phyloP scores from a whole-genome alignment of 2,329 filamentous ascomycete species.

The Botrytis aclada region DNA sequence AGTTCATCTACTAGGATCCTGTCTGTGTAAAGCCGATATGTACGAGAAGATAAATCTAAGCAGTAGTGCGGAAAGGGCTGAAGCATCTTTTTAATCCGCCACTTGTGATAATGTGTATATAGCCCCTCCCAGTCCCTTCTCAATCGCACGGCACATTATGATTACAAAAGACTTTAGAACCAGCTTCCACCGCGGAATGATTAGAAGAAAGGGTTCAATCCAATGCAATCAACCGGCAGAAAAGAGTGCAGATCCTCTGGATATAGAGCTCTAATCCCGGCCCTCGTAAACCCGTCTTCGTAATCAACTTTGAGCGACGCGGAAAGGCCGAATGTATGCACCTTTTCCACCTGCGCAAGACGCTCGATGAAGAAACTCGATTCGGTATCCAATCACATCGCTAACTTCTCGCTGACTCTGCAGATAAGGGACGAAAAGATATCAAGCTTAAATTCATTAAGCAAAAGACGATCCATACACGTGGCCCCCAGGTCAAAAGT shows the following conservation, averaged over 20 bases:
- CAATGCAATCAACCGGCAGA: background rate
- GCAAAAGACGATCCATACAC: background rate
- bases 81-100: background rate
- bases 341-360: background rate
- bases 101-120: background rate
- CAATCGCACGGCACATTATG: background rate
- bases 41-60: background rate
- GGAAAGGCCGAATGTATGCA: slow-evolving; percentile 17
- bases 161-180: background rate
- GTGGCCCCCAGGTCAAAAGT: background rate
- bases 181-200: background rate
- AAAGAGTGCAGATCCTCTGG: background rate
- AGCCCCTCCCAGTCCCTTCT: no score
- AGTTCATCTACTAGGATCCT: background rate
- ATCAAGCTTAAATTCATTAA: background rate
- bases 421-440: background rate
- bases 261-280: background rate
- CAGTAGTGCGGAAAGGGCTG: background rate
- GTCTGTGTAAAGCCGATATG: background rate
- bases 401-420: background rate
- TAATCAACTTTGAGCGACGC: slow-evolving; percentile 12
- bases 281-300: slow-evolving; percentile 3
- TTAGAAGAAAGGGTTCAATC: background rate
- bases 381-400: slow-evolving; percentile 1
- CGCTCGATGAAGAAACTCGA: slow-evolving; percentile 9